Conservation (phyloP, 2,329 filamentous ascomycete genomes). For the Trichoderma sp. region DNA sequence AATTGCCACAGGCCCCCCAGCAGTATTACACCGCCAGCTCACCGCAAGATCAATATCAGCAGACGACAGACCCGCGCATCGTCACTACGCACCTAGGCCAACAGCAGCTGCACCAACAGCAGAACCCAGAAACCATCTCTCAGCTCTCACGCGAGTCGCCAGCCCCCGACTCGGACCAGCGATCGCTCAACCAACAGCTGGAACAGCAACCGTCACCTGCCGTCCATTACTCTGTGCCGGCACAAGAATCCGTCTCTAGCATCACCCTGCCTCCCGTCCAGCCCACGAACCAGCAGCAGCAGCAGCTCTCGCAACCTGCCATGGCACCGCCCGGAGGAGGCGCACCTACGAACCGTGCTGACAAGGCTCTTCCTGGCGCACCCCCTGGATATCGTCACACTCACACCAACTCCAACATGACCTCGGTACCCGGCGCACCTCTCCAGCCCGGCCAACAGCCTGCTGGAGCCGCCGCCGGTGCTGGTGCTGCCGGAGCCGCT, state of each 20-base stretch:
- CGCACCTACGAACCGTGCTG: slow-evolving; percentile 46
- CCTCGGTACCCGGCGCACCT: slow-evolving; percentile 42
- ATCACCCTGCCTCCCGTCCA: slow-evolving; percentile 34
- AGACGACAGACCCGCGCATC: slow-evolving; percentile 38
- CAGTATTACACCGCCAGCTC: slow-evolving; percentile 26
- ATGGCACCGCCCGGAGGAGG: slow-evolving; percentile 52
- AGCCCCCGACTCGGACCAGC: slow-evolving; percentile 50
- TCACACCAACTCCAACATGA: slow-evolving; percentile 49
- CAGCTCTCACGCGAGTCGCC: slow-evolving; percentile 65
- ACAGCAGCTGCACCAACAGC: slow-evolving; percentile 33
- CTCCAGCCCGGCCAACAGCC: slow-evolving; percentile 19
- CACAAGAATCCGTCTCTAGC: slow-evolving; percentile 39
- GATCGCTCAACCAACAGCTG: slow-evolving; percentile 44
- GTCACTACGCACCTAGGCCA: slow-evolving; percentile 40
- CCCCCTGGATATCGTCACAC: slow-evolving; percentile 56
- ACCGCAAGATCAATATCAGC: slow-evolving; percentile 35
- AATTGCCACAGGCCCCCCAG: slow-evolving; percentile 22
- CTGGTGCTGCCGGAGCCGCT: slow-evolving; percentile 39
- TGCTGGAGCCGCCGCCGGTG: background rate
- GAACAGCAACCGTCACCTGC: slow-evolving; percentile 45
- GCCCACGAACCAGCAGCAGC: slow-evolving; percentile 32
- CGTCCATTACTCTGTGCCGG: slow-evolving; percentile 39
- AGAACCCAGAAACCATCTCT: slow-evolving; percentile 61
- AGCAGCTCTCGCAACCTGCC: slow-evolving; percentile 31
- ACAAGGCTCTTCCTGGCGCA: slow-evolving; percentile 50